Base-by-base conservation (phyloP, 176 grass and related monocot genomes). In the Saccharum spontaneum region DNA sequence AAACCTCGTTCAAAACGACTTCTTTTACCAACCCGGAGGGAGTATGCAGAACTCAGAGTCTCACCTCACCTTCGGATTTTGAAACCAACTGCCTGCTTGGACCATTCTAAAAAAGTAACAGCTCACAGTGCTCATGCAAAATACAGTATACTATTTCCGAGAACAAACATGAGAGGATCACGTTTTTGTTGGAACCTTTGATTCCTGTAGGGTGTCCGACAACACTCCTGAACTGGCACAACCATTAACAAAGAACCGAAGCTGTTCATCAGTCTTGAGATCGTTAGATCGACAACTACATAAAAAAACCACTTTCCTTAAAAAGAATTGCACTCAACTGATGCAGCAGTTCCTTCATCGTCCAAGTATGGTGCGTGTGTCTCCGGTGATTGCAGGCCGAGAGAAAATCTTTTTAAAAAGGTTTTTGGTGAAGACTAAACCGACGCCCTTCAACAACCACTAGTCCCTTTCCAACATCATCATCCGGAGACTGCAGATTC, bases 371-470 rank as follows among this genome's bases (percentile, higher is more conserved):
- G n/a, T 7, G 48, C 38, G 54, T 22, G 49, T 17, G 41, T 69
- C 59, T 12, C 12, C 15, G 40, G 54, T 73, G 81, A 73, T 79
- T 67, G 44, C 34, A 57, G 18, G 22, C 8, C 2, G 23, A 15
- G 7, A 6, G 1, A 18, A 44, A 39, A 60, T 22, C 20, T 7
- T 60, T 59, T 69, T 55, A 5, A 31, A 83, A 64, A 30, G 13
- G 68, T 3, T 43, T 30, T 71, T 73, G 40, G 64, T 65, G 88
- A 78, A 26, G 83, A 86, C 67, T 78, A 59, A 73, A 66, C 73
- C 16, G 66, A 38, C 12, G 55, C 43, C 73, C 48, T 85, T 84
- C 70, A 85, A 80, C 77, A 73, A 79, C 84, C 75, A 26, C 22
- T 30, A 14, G 30, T 83, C 79, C 26, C 73, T 86, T 82, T 82